Evolutionary conservation across 2,329 filamentous ascomycete genomes (phyloP).

Genomic region (Diaporthe eres): DNA sequence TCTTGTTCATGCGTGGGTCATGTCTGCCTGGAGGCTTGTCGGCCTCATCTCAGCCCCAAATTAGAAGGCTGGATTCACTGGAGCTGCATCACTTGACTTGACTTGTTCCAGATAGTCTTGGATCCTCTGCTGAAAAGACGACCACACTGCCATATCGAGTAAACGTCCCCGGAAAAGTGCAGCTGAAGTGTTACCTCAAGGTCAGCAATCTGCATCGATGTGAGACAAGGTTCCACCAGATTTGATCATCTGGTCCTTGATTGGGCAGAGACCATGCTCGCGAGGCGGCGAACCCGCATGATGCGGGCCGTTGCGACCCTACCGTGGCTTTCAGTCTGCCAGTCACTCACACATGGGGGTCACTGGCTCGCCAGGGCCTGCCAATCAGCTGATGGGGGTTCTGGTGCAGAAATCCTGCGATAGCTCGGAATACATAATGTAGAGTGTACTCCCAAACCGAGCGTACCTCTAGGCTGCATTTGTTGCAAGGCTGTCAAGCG

Average conservation of each 20-base stretch:
- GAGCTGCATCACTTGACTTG: neutral
- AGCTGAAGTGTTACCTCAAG: neutral
- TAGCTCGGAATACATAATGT: neutral
- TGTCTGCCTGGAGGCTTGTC: neutral
- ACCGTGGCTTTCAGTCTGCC: neutral
- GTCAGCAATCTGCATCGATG: neutral
- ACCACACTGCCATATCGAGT: neutral
- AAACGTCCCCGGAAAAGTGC: neutral
- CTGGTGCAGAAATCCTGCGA: neutral
- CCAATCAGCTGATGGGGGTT: neutral
- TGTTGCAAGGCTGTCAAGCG: neutral
- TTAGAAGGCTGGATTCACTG: neutral
- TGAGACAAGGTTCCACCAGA: conserved; percentile 13
- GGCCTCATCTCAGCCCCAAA: neutral
- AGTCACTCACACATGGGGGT: neutral
- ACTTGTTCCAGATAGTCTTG: neutral
- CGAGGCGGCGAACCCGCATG: conserved; percentile 6
- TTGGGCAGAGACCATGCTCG: neutral
- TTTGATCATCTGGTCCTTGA: neutral
- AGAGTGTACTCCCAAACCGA: neutral
- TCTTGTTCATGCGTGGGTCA: neutral
- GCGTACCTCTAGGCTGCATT: neutral
- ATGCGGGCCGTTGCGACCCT: conserved; percentile 20
- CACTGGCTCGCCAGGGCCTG: neutral
- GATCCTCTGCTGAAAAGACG: neutral